Evolutionary conservation across 2,329 filamentous ascomycete genomes (phyloP), one percentile per base, ranked within the genome.

Genomic region (Hirsutella thompsonii): DNA sequence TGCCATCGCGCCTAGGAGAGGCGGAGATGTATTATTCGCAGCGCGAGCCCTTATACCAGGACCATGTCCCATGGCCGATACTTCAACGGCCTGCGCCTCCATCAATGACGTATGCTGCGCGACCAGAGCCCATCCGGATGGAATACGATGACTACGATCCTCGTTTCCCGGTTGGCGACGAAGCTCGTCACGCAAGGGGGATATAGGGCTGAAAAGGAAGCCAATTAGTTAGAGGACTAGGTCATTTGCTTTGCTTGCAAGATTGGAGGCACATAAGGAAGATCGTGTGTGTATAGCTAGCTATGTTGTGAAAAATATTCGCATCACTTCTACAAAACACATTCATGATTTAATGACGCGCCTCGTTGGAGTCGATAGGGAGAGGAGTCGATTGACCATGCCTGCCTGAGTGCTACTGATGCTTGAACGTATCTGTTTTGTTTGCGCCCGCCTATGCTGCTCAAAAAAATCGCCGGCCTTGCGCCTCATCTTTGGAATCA

Each of bases 71-170:
- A 21, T 33, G 40, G 13, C 29, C 11, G 26, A 4, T 13, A 11
- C 23, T 26, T 11, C 23, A 26, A 6, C 23, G 23, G 23, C 6
- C 23, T 26, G 23, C 23, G 6, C 23, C 20, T 11, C 34, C 23
- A 18, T 9, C 34, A 2, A n/a, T 20, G 21, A 20, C 11, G 11
- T 30, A 37, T 13, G 34, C 23, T 6, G 30, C 13, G 30, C 18
- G 36, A 20, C 29, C 13, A 23, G 35, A 20, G 13, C 36, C 28
- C 4, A 34, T 3, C 29, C 5, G 37, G 18, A 37, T 35, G 19
- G 47, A 43, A 42, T 48, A 60, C 39, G 63, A 67, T 41, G 64
- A 68, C 45, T 70, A 71, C 39, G 66, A 70, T 40, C 64, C 66
- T 20, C 58, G 59, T 36, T 60, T 60, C 47, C 61, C 62, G 11